Evolutionary conservation across 352 stramenopile genomes (phyloP), one percentile per base, ranked within the genome.

Genomic region (Phytopythium sindhum): DNA sequence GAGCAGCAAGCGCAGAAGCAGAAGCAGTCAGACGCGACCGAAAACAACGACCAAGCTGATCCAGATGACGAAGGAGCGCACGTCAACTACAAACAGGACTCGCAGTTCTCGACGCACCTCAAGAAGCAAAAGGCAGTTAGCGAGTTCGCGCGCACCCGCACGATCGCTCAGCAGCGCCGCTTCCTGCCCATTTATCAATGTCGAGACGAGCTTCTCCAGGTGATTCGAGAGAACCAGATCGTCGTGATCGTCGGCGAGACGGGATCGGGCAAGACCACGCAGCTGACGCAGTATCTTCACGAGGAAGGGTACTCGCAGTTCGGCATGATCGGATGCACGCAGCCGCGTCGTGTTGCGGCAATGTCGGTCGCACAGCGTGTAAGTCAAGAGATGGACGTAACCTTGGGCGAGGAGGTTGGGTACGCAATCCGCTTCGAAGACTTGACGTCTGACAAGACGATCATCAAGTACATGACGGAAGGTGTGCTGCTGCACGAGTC

Each of bases 341-440:
- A 99, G 77, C 97, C 98, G n/a, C 86, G 98, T 70, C 93, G 98
- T 66, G 98, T 99, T 28, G 98, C 98, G 9, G 98, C 98, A 12
- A 99, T 99, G 95, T 99, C 91, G 60, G 97, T 99, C 19, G 98
- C 98, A 0, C 98, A 98, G 67, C 93, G 98, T 69, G 98, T 99
- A 10, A 98, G 94, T 41, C 93, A 99, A 64, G 98, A 99, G 75
- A 97, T 99, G 72, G 91, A 90, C 10, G 97, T 97, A 33, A 37
- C 39, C 11, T 70, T 99, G 0, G 97, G 96, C 2, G 86, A 97
- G 5, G 86, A 96, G 65, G 88, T 98, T 10, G 85, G 86, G 23
- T 96, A 98, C 62, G 89, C 91, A 2, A 98, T 98, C 68, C 93
- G 95, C 37, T 98, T 98, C 65, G 95, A 98, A 61, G 95, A 98